Conservation (phyloP, 805 yeast genomes). For the Blastobotrys peoriensis region DNA sequence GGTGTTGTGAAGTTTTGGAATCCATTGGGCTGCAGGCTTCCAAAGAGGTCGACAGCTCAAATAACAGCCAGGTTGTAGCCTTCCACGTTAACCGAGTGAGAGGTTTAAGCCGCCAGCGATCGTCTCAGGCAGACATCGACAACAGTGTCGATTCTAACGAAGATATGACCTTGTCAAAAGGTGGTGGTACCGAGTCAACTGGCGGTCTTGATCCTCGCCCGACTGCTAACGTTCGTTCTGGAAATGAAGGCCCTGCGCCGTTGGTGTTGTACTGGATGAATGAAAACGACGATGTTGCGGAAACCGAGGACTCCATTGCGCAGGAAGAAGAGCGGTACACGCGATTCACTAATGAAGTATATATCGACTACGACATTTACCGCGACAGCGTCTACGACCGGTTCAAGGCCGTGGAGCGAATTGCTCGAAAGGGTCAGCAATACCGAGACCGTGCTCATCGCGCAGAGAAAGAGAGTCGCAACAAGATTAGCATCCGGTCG, state of each 20-base stretch:
- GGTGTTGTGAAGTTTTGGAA: conserved; percentile 56
- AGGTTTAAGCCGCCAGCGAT: conserved; percentile 38
- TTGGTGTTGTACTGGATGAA: conserved; percentile 45
- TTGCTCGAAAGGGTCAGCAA: conserved; percentile 73
- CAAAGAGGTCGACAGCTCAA: conserved; percentile 31
- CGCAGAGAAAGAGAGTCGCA: conserved; percentile 30
- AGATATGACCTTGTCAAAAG: conserved; percentile 2
- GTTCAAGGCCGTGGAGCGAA: conserved; percentile 80
- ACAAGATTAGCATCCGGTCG: conserved; percentile 58
- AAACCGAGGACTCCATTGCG: not conserved
- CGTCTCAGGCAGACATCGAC: not conserved
- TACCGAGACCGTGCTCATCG: conserved; percentile 34
- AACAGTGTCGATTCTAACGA: conserved; percentile 1
- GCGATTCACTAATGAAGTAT: conserved; percentile 26
- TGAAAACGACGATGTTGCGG: conserved; percentile 27
- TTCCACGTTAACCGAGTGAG: conserved; percentile 58
- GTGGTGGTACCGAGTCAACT: conserved; percentile 3
- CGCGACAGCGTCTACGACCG: conserved; percentile 56
- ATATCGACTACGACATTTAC: conserved; percentile 34
- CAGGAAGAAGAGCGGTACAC: conserved; percentile 16
- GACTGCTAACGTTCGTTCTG: conserved; percentile 1
- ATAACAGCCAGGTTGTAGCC: conserved; percentile 35
- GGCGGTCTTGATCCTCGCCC: conserved; percentile 6
- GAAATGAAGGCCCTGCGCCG: conserved; percentile 12
- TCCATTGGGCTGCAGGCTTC: conserved; percentile 69